Evolutionary conservation across 345 rosid genomes (phyloP).

Genomic region (Triadica sebifera): DNA sequence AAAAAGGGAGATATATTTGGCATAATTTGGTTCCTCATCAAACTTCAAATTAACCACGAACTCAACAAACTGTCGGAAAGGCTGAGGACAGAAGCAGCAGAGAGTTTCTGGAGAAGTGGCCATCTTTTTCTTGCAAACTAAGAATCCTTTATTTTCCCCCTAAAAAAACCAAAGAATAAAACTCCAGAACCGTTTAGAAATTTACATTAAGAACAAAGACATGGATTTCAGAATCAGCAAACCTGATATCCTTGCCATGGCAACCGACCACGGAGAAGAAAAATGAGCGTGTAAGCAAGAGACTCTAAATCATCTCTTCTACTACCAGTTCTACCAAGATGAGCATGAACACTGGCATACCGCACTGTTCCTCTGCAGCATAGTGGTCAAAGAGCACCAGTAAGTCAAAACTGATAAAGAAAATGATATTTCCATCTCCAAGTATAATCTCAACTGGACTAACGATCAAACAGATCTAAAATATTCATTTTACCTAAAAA

Average conservation of each 20-base stretch:
- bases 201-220: not conserved
- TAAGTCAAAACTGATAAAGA: constrained; percentile 11
- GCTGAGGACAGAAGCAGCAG: constrained; percentile 84
- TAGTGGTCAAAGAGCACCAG: constrained; percentile 7
- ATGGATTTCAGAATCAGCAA: constrained; percentile 13
- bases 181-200: constrained; percentile 5
- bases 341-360: constrained; percentile 98
- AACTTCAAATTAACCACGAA: constrained; percentile 87
- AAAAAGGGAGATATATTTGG: constrained; percentile 83
- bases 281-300: constrained; percentile 94
- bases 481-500: constrained; percentile 59
- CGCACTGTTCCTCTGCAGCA: constrained; percentile 87
- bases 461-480: not conserved
- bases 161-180: constrained; percentile 28
- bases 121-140: constrained; percentile 98
- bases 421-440: not conserved
- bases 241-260: constrained; percentile 99
- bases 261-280: constrained; percentile 92
- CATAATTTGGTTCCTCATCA: constrained; percentile 96
- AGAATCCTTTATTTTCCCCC: constrained; percentile 97
- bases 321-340: constrained; percentile 95
- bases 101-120: constrained; percentile 90
- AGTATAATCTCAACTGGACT: constrained; percentile 6
- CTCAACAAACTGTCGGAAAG: constrained; percentile 88
- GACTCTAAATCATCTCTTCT: constrained; percentile 96